Conservation (phyloP, 257 asterid genomes). For the Nicotiana tomentosiformis region DNA sequence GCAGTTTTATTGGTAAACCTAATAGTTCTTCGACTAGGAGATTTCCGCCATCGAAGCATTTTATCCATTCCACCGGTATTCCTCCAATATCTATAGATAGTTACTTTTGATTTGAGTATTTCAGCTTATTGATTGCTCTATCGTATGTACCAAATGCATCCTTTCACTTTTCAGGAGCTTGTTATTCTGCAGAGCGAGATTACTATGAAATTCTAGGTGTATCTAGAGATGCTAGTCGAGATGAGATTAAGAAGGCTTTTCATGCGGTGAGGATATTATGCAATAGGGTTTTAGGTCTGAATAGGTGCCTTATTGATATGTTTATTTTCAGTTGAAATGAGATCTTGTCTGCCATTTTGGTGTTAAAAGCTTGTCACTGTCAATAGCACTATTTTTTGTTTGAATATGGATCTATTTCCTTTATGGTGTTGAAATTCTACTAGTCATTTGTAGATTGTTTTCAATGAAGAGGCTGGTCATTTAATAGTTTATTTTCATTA, state of each 20-base stretch:
- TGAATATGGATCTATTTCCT: not conserved
- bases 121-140: not conserved
- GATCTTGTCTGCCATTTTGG: not conserved
- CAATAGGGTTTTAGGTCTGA: not conserved
- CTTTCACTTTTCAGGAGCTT: slow-evolving; percentile 34
- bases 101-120: not conserved
- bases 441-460: not conserved
- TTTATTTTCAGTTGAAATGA: not conserved
- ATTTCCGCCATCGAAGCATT: slow-evolving; percentile 35
- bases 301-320: not conserved
- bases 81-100: not conserved
- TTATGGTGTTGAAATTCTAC: not conserved
- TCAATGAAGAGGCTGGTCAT: not conserved
- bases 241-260: slow-evolving; percentile 88
- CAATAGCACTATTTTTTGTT: not conserved
- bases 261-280: slow-evolving; percentile 53
- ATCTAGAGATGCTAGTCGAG: slow-evolving; percentile 51
- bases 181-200: slow-evolving; percentile 41
- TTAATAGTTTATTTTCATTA: not conserved
- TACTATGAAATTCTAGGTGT: slow-evolving; percentile 77
- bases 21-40: slow-evolving; percentile 29
- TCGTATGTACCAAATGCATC: slow-evolving; percentile 5
- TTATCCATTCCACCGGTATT: slow-evolving; percentile 77
- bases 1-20: slow-evolving; percentile 21
- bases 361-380: slow-evolving; percentile 1